Base-by-base conservation (phyloP, 2,329 filamentous ascomycete species). In the Alternaria brassicicola region DNA sequence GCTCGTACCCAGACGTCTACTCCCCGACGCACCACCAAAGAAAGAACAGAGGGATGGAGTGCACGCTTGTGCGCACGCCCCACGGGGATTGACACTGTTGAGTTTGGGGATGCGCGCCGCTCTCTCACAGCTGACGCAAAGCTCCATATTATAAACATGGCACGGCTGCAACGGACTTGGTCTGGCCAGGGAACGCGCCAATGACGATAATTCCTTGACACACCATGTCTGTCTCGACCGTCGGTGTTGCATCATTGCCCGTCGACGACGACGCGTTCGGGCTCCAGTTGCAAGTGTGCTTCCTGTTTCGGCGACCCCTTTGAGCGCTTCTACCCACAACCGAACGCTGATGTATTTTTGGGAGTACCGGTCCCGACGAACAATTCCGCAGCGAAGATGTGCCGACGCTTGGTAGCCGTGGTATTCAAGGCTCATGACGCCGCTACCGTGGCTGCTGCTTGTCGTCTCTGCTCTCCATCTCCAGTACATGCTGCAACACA, bases 301-400 rank as follows among this genome's bases (percentile, higher is more conserved):
- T 56, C 56, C 53, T 35, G 12, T 59, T 59, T 52, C 46, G 52
- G 56, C 41, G n/a, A 41, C 33, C 21, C 43, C 38, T 48, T 43
- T 23, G 28, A 33, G 43, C 42, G 19, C 55, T 26, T 48, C 55
- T 46, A 33, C 52, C 38, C 30, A 47, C 56, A 52, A 28, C 46
- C 55, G 26, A 26, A 45, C 38, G 43, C 31, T 50, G 36, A 43
- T 25, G 51, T 58, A 43, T 54, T 55, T 55, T 57, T 55, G 26
- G 38, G 50, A 25, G 25, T 21, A 33, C 25, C 38, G 35, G 43
- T 15, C 51, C 51, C 28, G 51, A 41, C 13, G 43, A 47, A 47
- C 30, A 19, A 35, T 49, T 47, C 41, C 48, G 42, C 50, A 31
- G 39, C 43, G 33, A 39, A 30, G 30, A 49, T 43, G 31, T 39